These are phyloP conservation scores for Coniophora puteana DNA, from an alignment of 1,284 basidiomycete genomes.

Conservation along the genomic window DNA sequence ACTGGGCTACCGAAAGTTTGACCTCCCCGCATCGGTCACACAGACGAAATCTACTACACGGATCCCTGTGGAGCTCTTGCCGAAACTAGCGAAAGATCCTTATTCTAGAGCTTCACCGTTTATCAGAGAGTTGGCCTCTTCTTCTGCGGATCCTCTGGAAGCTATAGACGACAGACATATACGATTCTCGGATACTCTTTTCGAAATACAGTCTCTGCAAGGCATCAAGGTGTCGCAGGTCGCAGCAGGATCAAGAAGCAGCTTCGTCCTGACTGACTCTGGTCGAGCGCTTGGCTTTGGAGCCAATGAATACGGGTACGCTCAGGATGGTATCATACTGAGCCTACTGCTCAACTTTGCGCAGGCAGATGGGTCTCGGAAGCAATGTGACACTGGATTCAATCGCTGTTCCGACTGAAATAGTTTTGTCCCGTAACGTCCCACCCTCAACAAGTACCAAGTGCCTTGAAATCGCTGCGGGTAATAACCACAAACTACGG, in stretches of 20 bases:
- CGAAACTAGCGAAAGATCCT: slow-evolving; percentile 52
- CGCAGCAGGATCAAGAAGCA: slow-evolving; percentile 71
- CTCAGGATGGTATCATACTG: slow-evolving; percentile 3
- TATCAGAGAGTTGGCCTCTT: slow-evolving; percentile 24
- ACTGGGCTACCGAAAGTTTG: slow-evolving; percentile 71
- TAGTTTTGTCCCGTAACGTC: slow-evolving; percentile 64
- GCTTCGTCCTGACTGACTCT: slow-evolving; percentile 64
- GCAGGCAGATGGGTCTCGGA: slow-evolving; percentile 82
- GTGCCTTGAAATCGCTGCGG: slow-evolving; percentile 68
- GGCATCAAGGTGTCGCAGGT: slow-evolving; percentile 68
- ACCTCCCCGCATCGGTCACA: slow-evolving; percentile 37
- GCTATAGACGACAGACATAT: slow-evolving; percentile 49
- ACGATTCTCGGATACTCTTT: slow-evolving; percentile 70
- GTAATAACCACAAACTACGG: slow-evolving; percentile 31
- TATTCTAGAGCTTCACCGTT: slow-evolving; percentile 41
- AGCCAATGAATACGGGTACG: slow-evolving; percentile 79
- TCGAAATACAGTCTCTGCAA: slow-evolving; percentile 77
- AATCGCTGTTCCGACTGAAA: slow-evolving; percentile 84
- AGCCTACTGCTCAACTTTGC: slow-evolving; percentile 4
- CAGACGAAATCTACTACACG: slow-evolving; percentile 24
- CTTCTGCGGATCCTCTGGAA: slow-evolving; percentile 22
- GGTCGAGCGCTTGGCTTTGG: slow-evolving; percentile 90
- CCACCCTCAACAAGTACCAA: slow-evolving; percentile 50
- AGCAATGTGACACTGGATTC: slow-evolving; percentile 62
- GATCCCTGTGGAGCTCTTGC: slow-evolving; percentile 55